Conservation (phyloP, 2,329 filamentous ascomycete genomes). For the Didymella pomorum region DNA sequence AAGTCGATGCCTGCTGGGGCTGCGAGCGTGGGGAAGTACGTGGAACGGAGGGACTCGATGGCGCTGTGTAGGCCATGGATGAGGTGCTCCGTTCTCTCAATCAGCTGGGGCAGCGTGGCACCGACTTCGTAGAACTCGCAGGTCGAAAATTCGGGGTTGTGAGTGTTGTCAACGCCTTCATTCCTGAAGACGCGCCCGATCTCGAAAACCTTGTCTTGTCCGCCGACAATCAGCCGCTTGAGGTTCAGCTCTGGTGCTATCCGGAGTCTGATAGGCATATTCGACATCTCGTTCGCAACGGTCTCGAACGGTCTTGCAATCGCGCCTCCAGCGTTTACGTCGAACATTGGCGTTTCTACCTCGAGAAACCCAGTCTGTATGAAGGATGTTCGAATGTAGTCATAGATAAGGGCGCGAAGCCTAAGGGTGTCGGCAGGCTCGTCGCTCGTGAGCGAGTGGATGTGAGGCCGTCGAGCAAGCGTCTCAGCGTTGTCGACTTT, state of each 20-base stretch:
- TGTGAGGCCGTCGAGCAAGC: constrained; percentile 78
- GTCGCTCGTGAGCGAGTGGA: constrained; percentile 83
- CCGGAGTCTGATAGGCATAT: constrained; percentile 76
- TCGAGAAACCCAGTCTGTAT: constrained; percentile 78
- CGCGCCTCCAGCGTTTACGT: constrained; percentile 84
- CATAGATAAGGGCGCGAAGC: constrained; percentile 77
- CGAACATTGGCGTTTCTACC: constrained; percentile 89
- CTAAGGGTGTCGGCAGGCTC: constrained; percentile 73
- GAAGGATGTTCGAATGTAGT: constrained; percentile 77
- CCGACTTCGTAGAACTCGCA: constrained; percentile 2
- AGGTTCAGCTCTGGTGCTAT: constrained; percentile 96
- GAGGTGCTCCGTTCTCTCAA: constrained; percentile 76
- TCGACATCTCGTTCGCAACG: constrained; percentile 75
- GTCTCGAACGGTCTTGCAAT: constrained; percentile 87
- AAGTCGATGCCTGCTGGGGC: constrained; percentile 65
- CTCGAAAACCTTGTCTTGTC: constrained; percentile 88
- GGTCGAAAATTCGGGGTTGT: constrained; percentile 77
- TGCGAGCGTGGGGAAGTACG: constrained; percentile 39
- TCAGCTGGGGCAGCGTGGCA: constrained; percentile 75
- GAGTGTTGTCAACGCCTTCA: constrained; percentile 75
- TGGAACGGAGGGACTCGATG: constrained; percentile 57
- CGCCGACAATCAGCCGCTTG: constrained; percentile 88
- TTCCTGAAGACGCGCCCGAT: constrained; percentile 93
- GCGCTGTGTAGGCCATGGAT: constrained; percentile 55
- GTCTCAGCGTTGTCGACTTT: constrained; percentile 74